Evolutionary conservation across 2,329 filamentous ascomycete species (phyloP).

Genomic region (Penicillium brevicompactum): DNA sequence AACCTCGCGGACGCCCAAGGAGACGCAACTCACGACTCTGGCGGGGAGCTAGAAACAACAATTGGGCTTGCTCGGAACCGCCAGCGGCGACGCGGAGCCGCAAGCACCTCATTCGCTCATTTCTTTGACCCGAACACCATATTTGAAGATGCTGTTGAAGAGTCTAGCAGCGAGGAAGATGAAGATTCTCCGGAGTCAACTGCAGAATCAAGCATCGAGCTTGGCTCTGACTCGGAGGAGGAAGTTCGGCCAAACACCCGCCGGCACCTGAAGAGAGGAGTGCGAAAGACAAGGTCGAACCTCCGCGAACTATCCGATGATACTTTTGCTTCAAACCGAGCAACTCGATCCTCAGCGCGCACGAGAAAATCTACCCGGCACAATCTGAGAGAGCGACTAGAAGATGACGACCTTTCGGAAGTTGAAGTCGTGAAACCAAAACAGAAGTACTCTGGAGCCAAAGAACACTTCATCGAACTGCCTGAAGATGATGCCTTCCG

Average conservation of each 20-base stretch:
- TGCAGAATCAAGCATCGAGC: not conserved
- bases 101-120: not conserved
- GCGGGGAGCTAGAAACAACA: not conserved
- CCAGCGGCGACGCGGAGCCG: not conserved
- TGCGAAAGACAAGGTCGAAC: not conserved
- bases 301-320: slow-evolving; percentile 11
- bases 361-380: slow-evolving; percentile 29
- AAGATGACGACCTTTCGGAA: slow-evolving; percentile 38
- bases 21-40: slow-evolving; percentile 12
- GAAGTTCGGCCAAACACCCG: not conserved
- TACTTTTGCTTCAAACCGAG: slow-evolving; percentile 9
- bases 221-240: not conserved
- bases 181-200: too few species aligned
- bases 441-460: slow-evolving; percentile 58
- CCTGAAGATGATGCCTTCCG: slow-evolving; percentile 67
- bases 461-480: slow-evolving; percentile 71
- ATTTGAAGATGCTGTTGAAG: not conserved
- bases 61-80: not conserved
- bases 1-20: not conserved
- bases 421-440: slow-evolving; percentile 50
- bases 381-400: slow-evolving; percentile 49
- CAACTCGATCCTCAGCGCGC: slow-evolving; percentile 35
- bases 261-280: not conserved
- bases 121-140: not conserved
- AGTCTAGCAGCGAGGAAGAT: not conserved